Conservation (phyloP, 768 basidiomycete genomes). For the Boletellus sp. region DNA sequence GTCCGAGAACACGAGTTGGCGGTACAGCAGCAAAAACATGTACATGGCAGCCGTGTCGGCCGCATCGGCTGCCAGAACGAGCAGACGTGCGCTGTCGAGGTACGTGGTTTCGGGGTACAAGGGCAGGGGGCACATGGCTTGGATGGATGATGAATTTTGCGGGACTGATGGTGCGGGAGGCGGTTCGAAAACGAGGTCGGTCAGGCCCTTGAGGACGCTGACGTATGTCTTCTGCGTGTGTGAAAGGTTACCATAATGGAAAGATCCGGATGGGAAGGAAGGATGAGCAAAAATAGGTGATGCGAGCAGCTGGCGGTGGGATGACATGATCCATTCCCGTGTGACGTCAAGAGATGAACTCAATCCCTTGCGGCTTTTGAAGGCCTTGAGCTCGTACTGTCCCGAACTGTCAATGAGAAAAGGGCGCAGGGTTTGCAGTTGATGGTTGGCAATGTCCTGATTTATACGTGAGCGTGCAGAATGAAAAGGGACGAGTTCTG, state of each 20-base stretch:
- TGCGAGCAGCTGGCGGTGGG: constrained; percentile 45
- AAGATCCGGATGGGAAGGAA: constrained; percentile 37
- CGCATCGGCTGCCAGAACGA: constrained; percentile 64
- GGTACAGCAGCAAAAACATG: constrained; percentile 78
- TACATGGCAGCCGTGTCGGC: constrained; percentile 71
- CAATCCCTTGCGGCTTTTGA: constrained; percentile 54
- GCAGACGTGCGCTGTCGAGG: constrained; percentile 71
- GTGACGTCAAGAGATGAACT: constrained; percentile 50
- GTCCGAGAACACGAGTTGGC: constrained; percentile 62
- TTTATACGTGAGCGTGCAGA: constrained; percentile 19
- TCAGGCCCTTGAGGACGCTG: constrained; percentile 54
- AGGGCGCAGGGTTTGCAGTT: constrained; percentile 89
- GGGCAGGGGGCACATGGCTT: constrained; percentile 34
- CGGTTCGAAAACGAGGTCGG: constrained; percentile 63
- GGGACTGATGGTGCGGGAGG: constrained; percentile 37
- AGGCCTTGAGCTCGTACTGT: constrained; percentile 74
- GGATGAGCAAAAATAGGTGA: constrained; percentile 43
- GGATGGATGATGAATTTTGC: constrained; percentile 29
- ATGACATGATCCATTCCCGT: constrained; percentile 60
- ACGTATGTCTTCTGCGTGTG: constrained; percentile 46
- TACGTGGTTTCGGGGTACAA: constrained; percentile 75
- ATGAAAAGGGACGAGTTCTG: constrained; percentile 12
- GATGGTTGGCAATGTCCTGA: constrained; percentile 96
- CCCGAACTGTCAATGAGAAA: constrained; percentile 78
- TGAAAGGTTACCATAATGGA: constrained; percentile 45